phyloP scores from a whole-genome alignment of 2,329 filamentous ascomycete genomes.

The Epichloe sibirici region DNA sequence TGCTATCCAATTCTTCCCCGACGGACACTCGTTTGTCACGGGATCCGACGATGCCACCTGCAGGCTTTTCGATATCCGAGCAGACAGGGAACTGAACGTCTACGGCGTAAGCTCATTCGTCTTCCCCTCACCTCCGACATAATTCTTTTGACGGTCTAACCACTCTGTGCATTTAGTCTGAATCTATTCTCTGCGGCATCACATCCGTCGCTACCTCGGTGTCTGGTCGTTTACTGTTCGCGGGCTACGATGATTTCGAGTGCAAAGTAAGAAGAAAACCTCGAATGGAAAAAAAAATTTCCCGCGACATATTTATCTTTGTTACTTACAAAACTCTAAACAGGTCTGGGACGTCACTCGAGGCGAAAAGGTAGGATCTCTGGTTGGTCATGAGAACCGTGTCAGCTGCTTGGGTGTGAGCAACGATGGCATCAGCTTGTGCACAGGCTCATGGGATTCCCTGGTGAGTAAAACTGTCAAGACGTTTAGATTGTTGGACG shows the following conservation, averaged over 20 bases:
- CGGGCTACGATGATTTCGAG: conserved; percentile 97
- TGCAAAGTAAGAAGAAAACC: conserved; percentile 64
- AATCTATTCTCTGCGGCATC: conserved; percentile 94
- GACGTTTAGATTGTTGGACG: not conserved
- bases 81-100: conserved; percentile 66
- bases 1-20: conserved; percentile 98
- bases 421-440: conserved; percentile 97
- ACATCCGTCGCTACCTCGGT: conserved; percentile 97
- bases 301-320: not conserved
- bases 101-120: conserved; percentile 45
- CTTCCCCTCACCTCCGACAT: not conserved
- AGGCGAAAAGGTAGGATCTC: conserved; percentile 90
- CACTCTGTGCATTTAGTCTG: conserved; percentile 48
- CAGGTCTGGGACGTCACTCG: conserved; percentile 97
- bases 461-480: conserved; percentile 52
- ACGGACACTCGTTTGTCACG: conserved; percentile 95
- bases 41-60: conserved; percentile 97
- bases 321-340: conserved; percentile 6
- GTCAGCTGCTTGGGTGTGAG: conserved; percentile 98
- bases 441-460: conserved; percentile 98
- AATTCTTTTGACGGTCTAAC: conserved; percentile 9
- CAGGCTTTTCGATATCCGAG: conserved; percentile 93
- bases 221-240: conserved; percentile 87
- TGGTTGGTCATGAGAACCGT: conserved; percentile 96
- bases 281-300: not conserved